These are phyloP conservation scores for Penicillium rolfsii DNA, from an alignment of 2,329 filamentous ascomycete species.

Conservation along the genomic window DNA sequence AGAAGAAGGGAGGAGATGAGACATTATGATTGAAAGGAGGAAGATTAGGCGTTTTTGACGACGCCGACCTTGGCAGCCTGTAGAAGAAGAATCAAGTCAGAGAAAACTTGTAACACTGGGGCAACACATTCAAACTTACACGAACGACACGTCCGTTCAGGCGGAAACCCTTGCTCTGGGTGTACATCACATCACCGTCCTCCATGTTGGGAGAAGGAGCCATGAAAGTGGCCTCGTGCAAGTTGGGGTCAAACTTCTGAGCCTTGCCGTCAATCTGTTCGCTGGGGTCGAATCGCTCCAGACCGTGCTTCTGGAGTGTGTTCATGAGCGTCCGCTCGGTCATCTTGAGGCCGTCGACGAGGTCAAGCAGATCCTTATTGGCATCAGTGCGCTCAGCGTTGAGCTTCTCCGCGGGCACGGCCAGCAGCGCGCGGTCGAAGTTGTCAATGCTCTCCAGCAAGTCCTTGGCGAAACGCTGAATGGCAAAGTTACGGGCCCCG, in stretches of 20 bases:
- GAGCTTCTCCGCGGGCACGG: constrained; percentile 76
- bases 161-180: constrained; percentile 94
- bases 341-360: constrained; percentile 93
- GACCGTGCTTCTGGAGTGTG: constrained; percentile 90
- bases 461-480: constrained; percentile 91
- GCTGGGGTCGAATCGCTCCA: constrained; percentile 82
- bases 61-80: constrained; percentile 91
- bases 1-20: constrained; percentile 5
- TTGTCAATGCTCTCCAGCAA: constrained; percentile 96
- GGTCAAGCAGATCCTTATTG: constrained; percentile 73
- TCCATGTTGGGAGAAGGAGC: constrained; percentile 84
- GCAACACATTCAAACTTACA: constrained; percentile 42
- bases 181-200: constrained; percentile 85
- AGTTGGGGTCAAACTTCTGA: constrained; percentile 93
- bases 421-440: constrained; percentile 85
- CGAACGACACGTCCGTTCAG: constrained; percentile 88
- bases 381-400: constrained; percentile 55
- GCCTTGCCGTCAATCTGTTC: constrained; percentile 55
- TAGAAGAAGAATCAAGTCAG: constrained; percentile 19
- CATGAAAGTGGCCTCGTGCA: constrained; percentile 97
- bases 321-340: constrained; percentile 85
- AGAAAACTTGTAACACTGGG: constrained; percentile 1
- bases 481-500: constrained; percentile 85
- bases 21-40: constrained; percentile 12
- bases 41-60: constrained; percentile 71